Conservation (phyloP, 2,329 filamentous ascomycete genomes). For the Neonectria hederae region DNA sequence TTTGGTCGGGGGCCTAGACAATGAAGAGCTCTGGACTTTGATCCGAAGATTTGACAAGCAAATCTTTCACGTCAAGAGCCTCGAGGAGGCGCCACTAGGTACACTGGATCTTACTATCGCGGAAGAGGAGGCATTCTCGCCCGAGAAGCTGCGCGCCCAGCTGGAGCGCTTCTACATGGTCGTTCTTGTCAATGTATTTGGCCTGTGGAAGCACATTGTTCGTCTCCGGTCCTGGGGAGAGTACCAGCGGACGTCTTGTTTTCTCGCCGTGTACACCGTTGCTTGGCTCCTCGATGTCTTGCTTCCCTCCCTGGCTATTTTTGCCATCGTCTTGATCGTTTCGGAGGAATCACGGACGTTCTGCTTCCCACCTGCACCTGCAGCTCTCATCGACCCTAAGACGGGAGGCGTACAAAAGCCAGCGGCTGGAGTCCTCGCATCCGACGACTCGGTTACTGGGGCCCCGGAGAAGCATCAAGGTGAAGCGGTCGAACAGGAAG, state of each 20-base stretch:
- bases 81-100: conserved; percentile 2
- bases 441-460: conserved; percentile 79
- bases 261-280: conserved; percentile 63
- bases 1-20: conserved; percentile 5
- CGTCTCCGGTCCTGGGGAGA: conserved; percentile 84
- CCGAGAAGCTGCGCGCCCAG: conserved; percentile 82
- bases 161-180: conserved; percentile 86
- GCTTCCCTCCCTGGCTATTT: conserved; percentile 66
- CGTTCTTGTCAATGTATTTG: conserved; percentile 73
- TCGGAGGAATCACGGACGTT: conserved; percentile 69
- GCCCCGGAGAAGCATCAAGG: conserved; percentile 86
- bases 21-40: conserved; percentile 11
- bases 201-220: conserved; percentile 76
- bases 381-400: conserved; percentile 74
- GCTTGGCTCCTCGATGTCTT: conserved; percentile 82
- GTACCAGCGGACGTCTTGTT: conserved; percentile 71
- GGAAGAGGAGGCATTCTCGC: conserved; percentile 84
- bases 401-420: conserved; percentile 83
- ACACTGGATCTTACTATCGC: conserved; percentile 80
- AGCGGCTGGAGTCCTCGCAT: conserved; percentile 77
- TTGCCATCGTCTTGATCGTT: conserved; percentile 71
- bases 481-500: conserved; percentile 85
- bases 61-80: conserved; percentile 10
- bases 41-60: conserved; percentile 14
- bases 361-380: conserved; percentile 81